phyloP scores from a whole-genome alignment of 441 rosid genomes.

The Omphalea diandra region DNA sequence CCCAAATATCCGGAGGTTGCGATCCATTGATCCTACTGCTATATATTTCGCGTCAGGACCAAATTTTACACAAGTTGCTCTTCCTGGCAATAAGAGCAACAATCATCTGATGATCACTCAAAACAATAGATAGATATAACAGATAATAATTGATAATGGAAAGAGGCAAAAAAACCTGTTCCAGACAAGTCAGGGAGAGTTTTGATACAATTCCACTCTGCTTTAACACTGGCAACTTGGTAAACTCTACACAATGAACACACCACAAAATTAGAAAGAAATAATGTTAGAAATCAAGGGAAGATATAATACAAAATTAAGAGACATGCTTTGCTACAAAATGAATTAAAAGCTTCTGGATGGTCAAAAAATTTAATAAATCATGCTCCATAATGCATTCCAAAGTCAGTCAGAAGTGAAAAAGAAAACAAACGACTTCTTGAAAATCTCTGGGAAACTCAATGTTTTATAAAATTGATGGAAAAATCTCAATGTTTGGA shows the following conservation, averaged over 20 bases:
- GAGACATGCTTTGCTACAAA: background rate
- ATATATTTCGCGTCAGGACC: slow-evolving; percentile 83
- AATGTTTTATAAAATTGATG: background rate
- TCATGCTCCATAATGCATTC: background rate
- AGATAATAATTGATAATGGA: background rate
- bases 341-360: background rate
- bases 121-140: background rate
- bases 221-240: slow-evolving; percentile 92
- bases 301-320: background rate
- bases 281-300: background rate
- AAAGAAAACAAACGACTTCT: background rate
- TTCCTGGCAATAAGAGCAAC: slow-evolving; percentile 47
- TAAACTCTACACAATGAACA: slow-evolving; percentile 52
- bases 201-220: slow-evolving; percentile 91
- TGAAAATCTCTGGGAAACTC: background rate
- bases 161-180: slow-evolving; percentile 56
- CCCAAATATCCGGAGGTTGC: slow-evolving; percentile 88
- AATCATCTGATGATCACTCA: background rate
- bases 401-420: background rate
- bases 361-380: background rate
- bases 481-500: background rate
- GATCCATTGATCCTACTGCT: slow-evolving; percentile 98
- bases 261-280: background rate
- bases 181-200: slow-evolving; percentile 94
- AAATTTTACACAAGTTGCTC: slow-evolving; percentile 75